Evolutionary conservation across 345 rosid species (phyloP), one percentile per base, ranked within the genome.

Genomic region (Rhodamnia rubescens): DNA sequence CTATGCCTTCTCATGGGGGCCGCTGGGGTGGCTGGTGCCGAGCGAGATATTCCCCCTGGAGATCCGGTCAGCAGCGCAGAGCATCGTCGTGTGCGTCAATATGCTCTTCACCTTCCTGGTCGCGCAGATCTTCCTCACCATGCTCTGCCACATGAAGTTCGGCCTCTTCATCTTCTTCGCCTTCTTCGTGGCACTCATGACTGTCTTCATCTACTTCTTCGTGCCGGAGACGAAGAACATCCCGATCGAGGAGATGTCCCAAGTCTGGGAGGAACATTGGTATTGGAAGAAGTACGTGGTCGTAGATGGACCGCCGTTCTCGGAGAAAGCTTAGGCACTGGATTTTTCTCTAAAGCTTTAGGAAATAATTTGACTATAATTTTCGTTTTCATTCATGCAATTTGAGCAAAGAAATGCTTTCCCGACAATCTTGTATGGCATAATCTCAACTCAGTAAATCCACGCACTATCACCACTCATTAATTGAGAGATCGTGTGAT

Each of bases 141-240:
- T 9, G 47, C 78, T 69, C 78, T 69, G 78, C 78, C 78, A 69
- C 78, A 40, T 69, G 78, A 69, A 69, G 42, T 69, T 69, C 22
- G 78, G 47, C 44, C 78, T 69, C 47, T 69, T 69, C 78, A 32
- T 69, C 78, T 4, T 69, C 78, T 69, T 87, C 64, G 90, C 85
- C n/a, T 87, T 53, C 12, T 87, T 88, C 61, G 82, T 89, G 29
- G 1, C 74, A 16, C 24, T 88, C 24, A 89, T 91, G 93, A 88
- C 89, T 0, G 27, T 83, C 61, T 91, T 90, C 84, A 85, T 88
- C 29, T 53, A 27, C 81, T 57, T 90, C 74, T 84, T 90, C 24
- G 20, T 91, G 84, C 93, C 93, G 4, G 92, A 91, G 82, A 91
- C 93, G 1, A 91, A 90, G 85, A 86, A 84, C 51, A 85, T 91